These are phyloP conservation scores for Castanospermum australe DNA, from an alignment of 306 rosid genomes.

Conservation along the genomic window DNA sequence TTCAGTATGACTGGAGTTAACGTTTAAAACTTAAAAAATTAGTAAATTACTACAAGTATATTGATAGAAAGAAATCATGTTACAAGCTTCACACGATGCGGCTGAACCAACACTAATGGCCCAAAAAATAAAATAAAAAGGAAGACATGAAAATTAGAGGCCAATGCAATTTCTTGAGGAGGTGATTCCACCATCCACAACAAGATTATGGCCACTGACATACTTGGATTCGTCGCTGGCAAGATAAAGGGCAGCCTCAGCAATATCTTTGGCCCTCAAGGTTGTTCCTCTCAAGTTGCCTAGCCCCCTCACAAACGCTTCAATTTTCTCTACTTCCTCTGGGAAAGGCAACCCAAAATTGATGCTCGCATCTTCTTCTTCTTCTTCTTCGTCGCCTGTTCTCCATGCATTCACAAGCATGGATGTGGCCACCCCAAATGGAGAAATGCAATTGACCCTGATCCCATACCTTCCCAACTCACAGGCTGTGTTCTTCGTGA, in stretches of 20 bases:
- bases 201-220: constrained; percentile 82
- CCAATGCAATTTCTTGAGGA: constrained; percentile 69
- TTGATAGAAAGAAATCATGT: not conserved
- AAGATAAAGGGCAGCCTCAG: constrained; percentile 83
- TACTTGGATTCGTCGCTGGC: constrained; percentile 80
- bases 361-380: constrained; percentile 23
- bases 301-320: constrained; percentile 71
- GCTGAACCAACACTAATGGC: not conserved
- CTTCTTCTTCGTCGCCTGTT: not conserved
- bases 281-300: constrained; percentile 69
- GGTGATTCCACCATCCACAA: constrained; percentile 84
- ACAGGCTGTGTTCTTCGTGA: constrained; percentile 76
- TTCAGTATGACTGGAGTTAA: not conserved
- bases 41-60: not conserved
- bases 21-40: not conserved
- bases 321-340: constrained; percentile 65
- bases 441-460: constrained; percentile 76
- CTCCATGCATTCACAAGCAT: constrained; percentile 85
- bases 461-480: constrained; percentile 71
- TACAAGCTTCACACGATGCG: not conserved
- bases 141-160: constrained; percentile 13
- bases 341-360: constrained; percentile 48
- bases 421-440: constrained; percentile 87
- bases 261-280: constrained; percentile 63
- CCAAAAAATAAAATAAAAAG: not conserved